A percentile compares a stretch with the other conserved stretches of the same genome.
These are phyloP conservation scores for Phytophthora boehmeriae DNA, from an alignment of 352 stramenopile species.

Conservation along the genomic window DNA sequence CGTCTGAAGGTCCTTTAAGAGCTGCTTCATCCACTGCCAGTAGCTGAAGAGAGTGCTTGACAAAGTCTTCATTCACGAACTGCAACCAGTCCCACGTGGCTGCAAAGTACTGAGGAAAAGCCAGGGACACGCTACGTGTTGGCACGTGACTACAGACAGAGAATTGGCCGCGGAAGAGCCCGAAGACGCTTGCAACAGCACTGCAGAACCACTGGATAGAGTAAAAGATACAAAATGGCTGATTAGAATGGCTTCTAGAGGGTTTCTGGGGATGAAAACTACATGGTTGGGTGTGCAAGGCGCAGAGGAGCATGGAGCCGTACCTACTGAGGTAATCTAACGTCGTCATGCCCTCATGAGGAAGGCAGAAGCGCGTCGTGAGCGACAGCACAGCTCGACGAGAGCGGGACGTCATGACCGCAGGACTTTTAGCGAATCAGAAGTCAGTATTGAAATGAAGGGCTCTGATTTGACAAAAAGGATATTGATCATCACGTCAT, in stretches of 20 bases:
- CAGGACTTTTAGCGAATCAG: background rate
- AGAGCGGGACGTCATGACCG: conserved; percentile 20
- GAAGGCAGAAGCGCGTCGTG: conserved; percentile 80
- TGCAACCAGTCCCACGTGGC: conserved; percentile 87
- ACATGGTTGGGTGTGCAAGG: conserved; percentile 6
- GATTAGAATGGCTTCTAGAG: conserved; percentile 3
- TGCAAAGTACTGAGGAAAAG: conserved; percentile 76
- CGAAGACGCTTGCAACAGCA: conserved; percentile 31
- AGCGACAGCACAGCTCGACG: conserved; percentile 69
- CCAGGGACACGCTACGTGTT: conserved; percentile 86
- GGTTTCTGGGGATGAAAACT: background rate
- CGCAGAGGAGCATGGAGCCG: background rate
- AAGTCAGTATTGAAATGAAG: too few species aligned
- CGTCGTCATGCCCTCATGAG: conserved; percentile 74
- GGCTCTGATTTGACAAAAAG: too few species aligned
- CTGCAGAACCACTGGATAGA: conserved; percentile 63
- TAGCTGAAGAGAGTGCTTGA: conserved; percentile 73
- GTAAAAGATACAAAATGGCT: conserved; percentile 4
- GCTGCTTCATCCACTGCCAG: conserved; percentile 37
- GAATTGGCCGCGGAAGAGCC: conserved; percentile 1
- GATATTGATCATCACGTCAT: too few species aligned
- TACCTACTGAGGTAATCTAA: conserved; percentile 83
- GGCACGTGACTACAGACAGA: conserved; percentile 66
- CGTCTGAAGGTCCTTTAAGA: background rate
- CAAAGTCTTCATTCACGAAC: conserved; percentile 77